Base-by-base conservation (phyloP, 106 monocot genomes). In the Narthecium ossifragum region DNA sequence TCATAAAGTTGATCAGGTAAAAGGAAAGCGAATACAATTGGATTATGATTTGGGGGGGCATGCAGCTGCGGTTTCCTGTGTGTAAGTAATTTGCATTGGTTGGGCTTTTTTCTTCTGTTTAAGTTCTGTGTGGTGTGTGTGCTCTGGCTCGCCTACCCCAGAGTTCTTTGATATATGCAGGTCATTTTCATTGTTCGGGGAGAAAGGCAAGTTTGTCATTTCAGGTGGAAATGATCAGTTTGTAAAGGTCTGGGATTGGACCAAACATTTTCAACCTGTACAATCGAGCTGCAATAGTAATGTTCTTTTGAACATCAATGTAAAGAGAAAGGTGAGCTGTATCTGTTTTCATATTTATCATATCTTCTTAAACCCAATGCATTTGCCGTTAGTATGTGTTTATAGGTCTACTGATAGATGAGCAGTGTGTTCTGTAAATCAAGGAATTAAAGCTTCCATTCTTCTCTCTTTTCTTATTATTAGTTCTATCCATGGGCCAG, bases 181-280 rank as follows among this genome's bases (percentile, higher is more conserved):
- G 47, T 64, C 79, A 11, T 92, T 92, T 66, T 83, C 86, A 46
- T 31, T 60, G 43, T 92, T 92, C 64, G 91, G 80, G 12, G 82
- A 92, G 71, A 80, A 60, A 68, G 85, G 91, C 15, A 77, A 63
- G 57, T 83, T 77, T 55, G 56, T 92, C 11, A 71, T 92, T 63
- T 92, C 86, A 14, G 86, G 91, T 62, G 91, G 82, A 59, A 79
- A 85, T 69, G 86, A 86, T 70, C 62, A 79, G 34, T 60, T 75
- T 39, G 71, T 92, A 31, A 86, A 92, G 74, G 27, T 92, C 18
- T 92, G 91, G 86, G 70, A 80, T 52, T 86, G 79, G 91, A 68
- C 70, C 3, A 79, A 69, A 39, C 53, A 66, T 26, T 74, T 77
- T 56, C 36, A 41, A 30, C 28, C 31, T 31, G 70, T 31, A 29